Base-by-base conservation (phyloP, 2,329 filamentous ascomycete species). In the Corinectria fuckeliana region DNA sequence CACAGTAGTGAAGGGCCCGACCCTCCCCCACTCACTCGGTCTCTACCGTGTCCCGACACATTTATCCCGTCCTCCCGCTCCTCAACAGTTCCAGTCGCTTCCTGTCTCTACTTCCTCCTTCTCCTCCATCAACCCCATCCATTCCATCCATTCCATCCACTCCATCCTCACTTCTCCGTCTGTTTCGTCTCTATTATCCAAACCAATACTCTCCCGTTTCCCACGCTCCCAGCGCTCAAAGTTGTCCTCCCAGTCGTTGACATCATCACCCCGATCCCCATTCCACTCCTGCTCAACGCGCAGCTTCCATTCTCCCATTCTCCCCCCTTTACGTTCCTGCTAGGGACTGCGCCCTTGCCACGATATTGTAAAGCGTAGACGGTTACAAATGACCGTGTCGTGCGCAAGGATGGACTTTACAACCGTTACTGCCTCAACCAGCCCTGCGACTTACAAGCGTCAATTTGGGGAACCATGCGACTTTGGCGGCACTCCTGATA, bases 361-460 rank as follows among this genome's bases (percentile, higher is more conserved):
- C 67, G 67, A 68, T 59, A 66, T 42, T 32, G 54, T 44, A 64
- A 58, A 48, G 30, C 53, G 56, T 49, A 61, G 47, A 62, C 56
- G 49, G 38, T 53, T 20, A 16, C 48, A 39, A 20, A 32, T 39
- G 39, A 62, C 32, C 44, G 60, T 44, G 56, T 65, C 64, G 66
- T 68, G 66, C 56, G 65, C 67, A 69, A 69, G 67, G 59, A 69
- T 69, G 67, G 65, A 68, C 44, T 68, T 66, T 39, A 60, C 65
- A 60, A 63, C 65, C 34, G 21, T 45, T 38, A 53, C 60, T 50
- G 49, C 49, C 16, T 38, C 57, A 10, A 50, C 53, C 47, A 42
- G 30, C 23, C 21, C 64, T 4, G 56, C 55, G 41, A 50, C 53
- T 16, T 45, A 41, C 28, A 67, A 61, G 14, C 53, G 56, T 14